Base-by-base conservation (phyloP, 768 basidiomycete species). In the Dacryopinax primogenitus region DNA sequence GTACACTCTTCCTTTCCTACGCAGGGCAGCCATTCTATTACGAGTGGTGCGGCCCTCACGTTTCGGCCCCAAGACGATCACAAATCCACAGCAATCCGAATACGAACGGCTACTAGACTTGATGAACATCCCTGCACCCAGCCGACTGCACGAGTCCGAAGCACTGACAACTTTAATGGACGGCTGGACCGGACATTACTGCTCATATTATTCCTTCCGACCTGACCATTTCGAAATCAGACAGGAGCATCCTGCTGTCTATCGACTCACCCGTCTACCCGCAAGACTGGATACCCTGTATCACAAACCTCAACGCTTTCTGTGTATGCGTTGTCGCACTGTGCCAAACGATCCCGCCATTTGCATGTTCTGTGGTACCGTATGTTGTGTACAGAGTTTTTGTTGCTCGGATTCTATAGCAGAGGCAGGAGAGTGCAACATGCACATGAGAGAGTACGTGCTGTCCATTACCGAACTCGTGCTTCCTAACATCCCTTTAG, bases 381-480 rank as follows among this genome's bases (percentile, higher is more conserved):
- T 87, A 15, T 84, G 88, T 11, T 98, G 96, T 72, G 82, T 94
- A 78, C 88, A 92, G 73, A 91, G 90, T 69, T 86, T 93, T 67
- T 99, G 96, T 71, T 99, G 96, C 73, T 78, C 80, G 68, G 92
- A 92, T 68, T 70, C 74, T 62, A 80, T 84, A 32, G 83, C 85
- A 18, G 77, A 78, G 39, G 78, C 86, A 28, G 96, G 95, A 32
- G 95, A 99, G 72, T 97, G 94, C 74, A 99, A 97, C 73, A 83
- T 89, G 80, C 96, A 98, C 73, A 90, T 87, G 62, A 81, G 92
- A 81, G 88, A 90, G 95, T 96, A 72, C 72, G 92, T 85, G 6
- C 64, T 26, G 23, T 33, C 3, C 30, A 21, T 26, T 65, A 45
- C 33, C 62, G 63, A 33, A 15, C 33, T 36, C 30, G 63, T 68